Evolutionary conservation across 2,329 filamentous ascomycete species (phyloP).

Genomic region (Hymenoscyphus scutula): DNA sequence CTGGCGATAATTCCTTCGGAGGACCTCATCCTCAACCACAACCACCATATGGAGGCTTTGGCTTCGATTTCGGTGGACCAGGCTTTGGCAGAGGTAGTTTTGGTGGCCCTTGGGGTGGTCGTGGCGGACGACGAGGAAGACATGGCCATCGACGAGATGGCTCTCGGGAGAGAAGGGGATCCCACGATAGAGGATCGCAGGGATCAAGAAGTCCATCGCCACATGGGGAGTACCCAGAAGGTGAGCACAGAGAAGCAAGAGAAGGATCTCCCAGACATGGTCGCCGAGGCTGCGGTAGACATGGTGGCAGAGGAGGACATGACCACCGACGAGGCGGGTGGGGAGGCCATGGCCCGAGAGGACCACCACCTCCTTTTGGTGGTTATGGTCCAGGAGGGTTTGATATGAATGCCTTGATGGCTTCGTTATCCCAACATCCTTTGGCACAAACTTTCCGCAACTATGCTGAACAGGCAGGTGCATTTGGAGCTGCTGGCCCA

Average conservation of each 20-base stretch:
- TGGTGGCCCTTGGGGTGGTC: constrained; percentile 22
- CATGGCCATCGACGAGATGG: constrained; percentile 21
- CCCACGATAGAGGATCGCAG: constrained; percentile 12
- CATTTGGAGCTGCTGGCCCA: constrained; percentile 16
- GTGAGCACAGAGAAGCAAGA: constrained; percentile 10
- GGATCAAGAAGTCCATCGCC: constrained; percentile 11
- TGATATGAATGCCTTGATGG: constrained; percentile 31
- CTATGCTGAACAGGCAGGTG: constrained; percentile 26
- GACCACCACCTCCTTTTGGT: constrained; percentile 23
- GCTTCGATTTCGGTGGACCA: constrained; percentile 22
- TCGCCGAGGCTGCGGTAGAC: constrained; percentile 14
- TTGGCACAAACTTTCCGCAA: constrained; percentile 32
- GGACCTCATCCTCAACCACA: constrained; percentile 16
- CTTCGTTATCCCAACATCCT: constrained; percentile 30
- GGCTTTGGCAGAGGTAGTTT: constrained; percentile 26
- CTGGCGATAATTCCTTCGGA: constrained; percentile 17
- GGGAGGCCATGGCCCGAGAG: constrained; percentile 16
- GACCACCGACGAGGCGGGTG: constrained; percentile 17
- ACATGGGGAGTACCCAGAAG: constrained; percentile 18
- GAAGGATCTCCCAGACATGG: constrained; percentile 13
- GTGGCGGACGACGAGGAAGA: constrained; percentile 27
- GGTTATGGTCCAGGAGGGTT: constrained; percentile 28
- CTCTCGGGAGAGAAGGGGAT: constrained; percentile 13
- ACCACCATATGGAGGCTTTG: constrained; percentile 20
- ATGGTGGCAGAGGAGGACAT: constrained; percentile 20